A percentile compares a stretch with the other conserved stretches of the same genome.
Conservation (phyloP, 345 rosid species). For the Populus tremula region DNA sequence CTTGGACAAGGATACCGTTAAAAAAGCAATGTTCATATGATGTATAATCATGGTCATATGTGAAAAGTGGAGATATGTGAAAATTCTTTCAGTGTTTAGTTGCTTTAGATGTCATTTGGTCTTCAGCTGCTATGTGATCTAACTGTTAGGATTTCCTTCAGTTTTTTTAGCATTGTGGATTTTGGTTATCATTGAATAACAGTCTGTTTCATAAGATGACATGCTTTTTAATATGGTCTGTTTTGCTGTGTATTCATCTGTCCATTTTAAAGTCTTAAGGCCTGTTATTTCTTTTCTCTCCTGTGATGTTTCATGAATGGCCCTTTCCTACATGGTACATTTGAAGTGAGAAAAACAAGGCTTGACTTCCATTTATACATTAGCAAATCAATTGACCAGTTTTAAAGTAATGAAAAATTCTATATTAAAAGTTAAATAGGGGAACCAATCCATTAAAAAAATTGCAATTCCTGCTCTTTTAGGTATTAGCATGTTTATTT, state of each 20-base stretch:
- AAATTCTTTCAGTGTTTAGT: not conserved
- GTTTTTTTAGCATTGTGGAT: not conserved
- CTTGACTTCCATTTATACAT: not conserved
- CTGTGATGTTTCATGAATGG: not conserved
- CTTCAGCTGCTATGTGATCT: not conserved
- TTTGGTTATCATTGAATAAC: not conserved
- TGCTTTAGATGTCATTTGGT: not conserved
- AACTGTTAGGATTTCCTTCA: not conserved
- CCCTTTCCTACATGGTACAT: not conserved
- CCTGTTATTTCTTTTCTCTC: not conserved
- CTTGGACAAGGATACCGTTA: not conserved
- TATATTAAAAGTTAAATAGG: not conserved
- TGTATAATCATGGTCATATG: conserved; percentile 5
- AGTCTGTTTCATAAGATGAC: not conserved
- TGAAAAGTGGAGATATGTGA: not conserved
- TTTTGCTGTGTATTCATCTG: not conserved
- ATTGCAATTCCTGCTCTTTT: not conserved
- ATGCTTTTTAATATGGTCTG: not conserved
- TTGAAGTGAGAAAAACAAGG: not conserved
- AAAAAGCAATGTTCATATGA: not conserved
- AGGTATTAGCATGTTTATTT: not conserved
- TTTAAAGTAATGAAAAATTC: not conserved
- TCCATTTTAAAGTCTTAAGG: not conserved
- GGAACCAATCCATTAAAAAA: not conserved
- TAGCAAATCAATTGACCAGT: not conserved